Conservation (phyloP, 2,329 filamentous ascomycete species). For the Herpomyces periplanetae region DNA sequence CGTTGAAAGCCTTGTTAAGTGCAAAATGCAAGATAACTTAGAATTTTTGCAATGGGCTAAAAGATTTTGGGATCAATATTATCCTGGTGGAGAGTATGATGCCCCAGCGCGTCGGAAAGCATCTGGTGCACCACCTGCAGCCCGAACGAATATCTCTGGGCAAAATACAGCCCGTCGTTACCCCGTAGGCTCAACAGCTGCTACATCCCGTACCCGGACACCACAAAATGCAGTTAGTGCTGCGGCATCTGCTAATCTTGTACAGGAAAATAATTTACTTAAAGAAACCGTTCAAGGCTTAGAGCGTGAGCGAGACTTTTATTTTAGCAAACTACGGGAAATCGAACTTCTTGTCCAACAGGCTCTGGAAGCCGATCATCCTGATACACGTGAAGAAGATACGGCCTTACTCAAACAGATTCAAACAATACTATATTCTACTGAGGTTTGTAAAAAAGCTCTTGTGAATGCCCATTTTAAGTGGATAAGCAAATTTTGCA, state of each 20-base stretch:
- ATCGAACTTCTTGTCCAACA: slow-evolving; percentile 83
- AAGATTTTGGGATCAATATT: slow-evolving; percentile 90
- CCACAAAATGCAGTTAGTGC: slow-evolving; percentile 10
- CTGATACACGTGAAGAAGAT: slow-evolving; percentile 72
- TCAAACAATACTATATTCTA: slow-evolving; percentile 84
- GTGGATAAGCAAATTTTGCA: not conserved
- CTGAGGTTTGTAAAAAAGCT: slow-evolving; percentile 17
- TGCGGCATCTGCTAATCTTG: slow-evolving; percentile 26
- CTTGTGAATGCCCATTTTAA: slow-evolving; percentile 2
- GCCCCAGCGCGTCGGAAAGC: slow-evolving; percentile 51
- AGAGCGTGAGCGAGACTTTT: slow-evolving; percentile 88
- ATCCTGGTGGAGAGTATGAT: slow-evolving; percentile 85
- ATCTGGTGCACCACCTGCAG: slow-evolving; percentile 16
- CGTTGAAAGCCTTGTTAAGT: slow-evolving; percentile 62
- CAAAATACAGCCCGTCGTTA: slow-evolving; percentile 4
- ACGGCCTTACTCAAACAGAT: slow-evolving; percentile 80
- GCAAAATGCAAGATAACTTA: slow-evolving; percentile 99
- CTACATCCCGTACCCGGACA: slow-evolving; percentile 9
- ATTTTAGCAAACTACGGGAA: slow-evolving; percentile 91
- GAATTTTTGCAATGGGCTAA: slow-evolving; percentile 95
- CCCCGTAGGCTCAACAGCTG: slow-evolving; percentile 4
- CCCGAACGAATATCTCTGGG: slow-evolving; percentile 9
- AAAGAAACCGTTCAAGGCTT: slow-evolving; percentile 85
- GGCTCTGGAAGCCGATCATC: slow-evolving; percentile 60
- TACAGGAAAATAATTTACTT: slow-evolving; percentile 47